Evolutionary conservation across 83 land plant genomes (phyloP).

Genomic region (Isoetes engelmannii): DNA sequence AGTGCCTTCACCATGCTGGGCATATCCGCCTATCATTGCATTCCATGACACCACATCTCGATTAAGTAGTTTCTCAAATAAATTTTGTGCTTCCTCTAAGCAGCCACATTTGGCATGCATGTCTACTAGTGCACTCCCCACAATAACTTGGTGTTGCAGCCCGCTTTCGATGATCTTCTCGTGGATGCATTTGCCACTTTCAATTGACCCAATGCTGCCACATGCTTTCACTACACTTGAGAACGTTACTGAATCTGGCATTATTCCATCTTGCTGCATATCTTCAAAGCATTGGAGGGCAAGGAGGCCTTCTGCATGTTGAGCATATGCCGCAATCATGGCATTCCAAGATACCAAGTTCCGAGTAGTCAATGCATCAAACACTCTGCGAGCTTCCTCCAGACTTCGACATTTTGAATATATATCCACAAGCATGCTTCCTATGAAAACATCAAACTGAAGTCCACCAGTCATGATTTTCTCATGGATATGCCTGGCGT

Average conservation of each 20-base stretch:
- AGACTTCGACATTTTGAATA: constrained; percentile 41
- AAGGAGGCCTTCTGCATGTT: constrained; percentile 22
- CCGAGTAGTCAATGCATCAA: constrained; percentile 20
- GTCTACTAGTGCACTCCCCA: constrained; percentile 6
- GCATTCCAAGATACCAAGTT: constrained; percentile 44
- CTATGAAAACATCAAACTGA: constrained; percentile 3
- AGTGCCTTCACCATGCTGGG: constrained; percentile 13
- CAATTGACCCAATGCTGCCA: constrained; percentile 7
- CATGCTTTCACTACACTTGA: constrained; percentile 16
- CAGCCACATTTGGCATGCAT: constrained; percentile 18
- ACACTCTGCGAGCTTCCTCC: constrained; percentile 34
- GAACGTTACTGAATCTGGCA: too few species aligned
- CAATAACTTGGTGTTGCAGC: background rate
- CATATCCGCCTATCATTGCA: constrained; percentile 21
- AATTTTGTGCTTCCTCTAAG: constrained; percentile 11
- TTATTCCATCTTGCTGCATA: too few species aligned
- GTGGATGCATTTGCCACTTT: constrained; percentile 4
- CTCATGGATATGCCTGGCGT: constrained; percentile 35
- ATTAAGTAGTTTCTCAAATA: constrained; percentile 12
- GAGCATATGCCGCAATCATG: constrained; percentile 32
- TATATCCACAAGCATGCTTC: too few species aligned
- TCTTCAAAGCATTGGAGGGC: too few species aligned
- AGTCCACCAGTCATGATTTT: constrained; percentile 8
- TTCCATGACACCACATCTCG: constrained; percentile 16
- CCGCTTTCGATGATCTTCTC: constrained; percentile 9